Base-by-base conservation (phyloP, 2,329 filamentous ascomycete species). In the Emmonsiellopsis sp. region DNA sequence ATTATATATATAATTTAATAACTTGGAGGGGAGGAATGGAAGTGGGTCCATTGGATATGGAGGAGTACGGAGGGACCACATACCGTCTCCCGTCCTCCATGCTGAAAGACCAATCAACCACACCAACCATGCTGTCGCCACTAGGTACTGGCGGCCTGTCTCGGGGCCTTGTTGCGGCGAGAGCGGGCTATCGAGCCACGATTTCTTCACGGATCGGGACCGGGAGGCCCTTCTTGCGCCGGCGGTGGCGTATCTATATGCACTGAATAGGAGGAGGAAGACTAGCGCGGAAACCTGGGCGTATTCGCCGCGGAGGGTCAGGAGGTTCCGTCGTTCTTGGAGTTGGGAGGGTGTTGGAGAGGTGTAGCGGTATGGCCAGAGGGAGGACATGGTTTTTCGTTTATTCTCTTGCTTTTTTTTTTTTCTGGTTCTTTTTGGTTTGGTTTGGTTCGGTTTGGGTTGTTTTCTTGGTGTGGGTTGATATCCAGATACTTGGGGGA, bases 251-350 rank as follows among this genome's bases (percentile, higher is more conserved):
- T 59, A 54, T 35, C 62, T 60, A 54, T 67, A 70, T 7, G 65
- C 30, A n/a, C 63, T 73, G 2, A 73, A 55, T 3, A 71, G 58
- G 11, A 80, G 59, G 30, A 74, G 61, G 11, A 77, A 66, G 3
- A 76, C 57, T 7, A 82, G 55, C 5, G 76, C 70, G 1, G 80
- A 81, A 56, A 74, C 66, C 63, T 83, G 80, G 13, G 80, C 81
- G 38, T 79, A 67, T n/a, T 71, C 65, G 7, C 78, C 80, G 51
- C 81, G 79, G 49, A 68, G 67, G 60, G 82, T 76, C n/a, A 84
- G 73, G 26, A 77, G 63, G 26, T 74, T 67, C 35, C 80, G 73
- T 37, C 81, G 73, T 30, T 72, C 70, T 46, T 76, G 67, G 52
- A 76, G 73, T 58, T 82, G 75, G 30, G 73, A 68, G 11, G 75